These are phyloP conservation scores for Candida silvatica DNA, from an alignment of 805 yeast species.

Conservation along the genomic window DNA sequence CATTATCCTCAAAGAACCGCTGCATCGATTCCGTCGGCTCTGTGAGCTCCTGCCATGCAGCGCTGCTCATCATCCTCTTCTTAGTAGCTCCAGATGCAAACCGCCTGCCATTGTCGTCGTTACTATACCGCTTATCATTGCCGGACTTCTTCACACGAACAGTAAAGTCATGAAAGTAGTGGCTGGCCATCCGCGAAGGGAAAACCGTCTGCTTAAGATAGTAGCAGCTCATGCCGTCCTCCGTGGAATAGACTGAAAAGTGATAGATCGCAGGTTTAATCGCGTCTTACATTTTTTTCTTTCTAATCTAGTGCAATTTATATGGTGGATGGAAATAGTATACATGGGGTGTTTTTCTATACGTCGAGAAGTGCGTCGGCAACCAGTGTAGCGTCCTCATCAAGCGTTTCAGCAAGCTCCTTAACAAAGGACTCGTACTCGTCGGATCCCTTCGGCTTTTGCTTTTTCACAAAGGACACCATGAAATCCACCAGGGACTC, in stretches of 20 bases:
- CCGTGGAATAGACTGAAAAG: background rate
- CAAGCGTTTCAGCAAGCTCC: slow-evolving; percentile 41
- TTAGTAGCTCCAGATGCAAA: slow-evolving; percentile 1
- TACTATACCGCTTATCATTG: slow-evolving; percentile 9
- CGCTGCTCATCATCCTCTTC: slow-evolving; percentile 12
- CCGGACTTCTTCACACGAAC: slow-evolving; percentile 9
- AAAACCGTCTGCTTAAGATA: slow-evolving; percentile 18
- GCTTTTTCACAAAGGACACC: slow-evolving; percentile 27
- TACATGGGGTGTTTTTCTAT: no score
- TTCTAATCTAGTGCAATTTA: no score
- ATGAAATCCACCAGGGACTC: slow-evolving; percentile 39
- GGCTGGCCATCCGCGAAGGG: slow-evolving; percentile 14
- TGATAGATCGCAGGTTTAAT: background rate
- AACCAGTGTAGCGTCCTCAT: slow-evolving; percentile 31
- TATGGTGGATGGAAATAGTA: no score
- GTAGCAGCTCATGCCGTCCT: slow-evolving; percentile 6
- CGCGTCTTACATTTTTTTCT: no score
- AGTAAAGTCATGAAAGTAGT: slow-evolving; percentile 15
- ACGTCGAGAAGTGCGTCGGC: slow-evolving; percentile 13
- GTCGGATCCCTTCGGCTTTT: slow-evolving; percentile 19
- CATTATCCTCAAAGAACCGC: slow-evolving; percentile 14
- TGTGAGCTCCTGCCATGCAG: slow-evolving; percentile 17
- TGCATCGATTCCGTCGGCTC: slow-evolving; percentile 19
- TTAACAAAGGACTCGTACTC: slow-evolving; percentile 28
- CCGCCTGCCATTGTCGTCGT: background rate